Evolutionary conservation across 345 rosid species (phyloP), one percentile per base, ranked within the genome.

Genomic region (Conringia planisiliqua): DNA sequence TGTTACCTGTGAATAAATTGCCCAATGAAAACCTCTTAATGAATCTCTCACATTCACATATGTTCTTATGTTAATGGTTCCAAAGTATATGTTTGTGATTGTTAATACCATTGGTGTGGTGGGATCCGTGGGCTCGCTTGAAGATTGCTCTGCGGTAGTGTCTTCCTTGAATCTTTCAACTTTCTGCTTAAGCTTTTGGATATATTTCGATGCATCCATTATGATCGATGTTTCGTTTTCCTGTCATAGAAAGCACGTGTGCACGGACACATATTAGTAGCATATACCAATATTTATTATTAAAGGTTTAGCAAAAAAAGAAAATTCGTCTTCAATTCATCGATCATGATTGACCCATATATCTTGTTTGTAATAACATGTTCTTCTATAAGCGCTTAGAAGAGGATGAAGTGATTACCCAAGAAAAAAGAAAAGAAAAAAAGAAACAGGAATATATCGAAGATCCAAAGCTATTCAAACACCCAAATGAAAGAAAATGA

Each of bases 141-240:
- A 76, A 33, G 78, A 61, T 62, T 68, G 75, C 66, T 38, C 57
- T 33, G 69, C 76, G 8, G 72, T 60, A 33, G 85, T 81, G 38
- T 87, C 93, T 72, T 85, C 84, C 51, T 86, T 88, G 71, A 91
- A 62, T 62, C 84, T 83, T 71, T 86, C 89, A 7, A 91, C 95
- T 78, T 88, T 94, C 38, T 83, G 63, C 79, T 90, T 94, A 35
- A 91, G 94, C 72, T 86, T 90, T 79, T 80, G 70, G 48, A 94
- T 94, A 76, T 90, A 94, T 76, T 90, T 90, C 1, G 97, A 87
- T 50, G 98, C 98, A 76, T 94, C 97, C 20, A 85, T 78, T 52
- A 91, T 80, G 81, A 91, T 87, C 63, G 95, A 84, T 2, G 88
- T 83, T 43, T 88, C 83, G 67, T 81, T 87, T 40, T 80, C 55